Evolutionary conservation across 1,284 basidiomycete genomes (phyloP).

Genomic region (Volvariella surrecta): DNA sequence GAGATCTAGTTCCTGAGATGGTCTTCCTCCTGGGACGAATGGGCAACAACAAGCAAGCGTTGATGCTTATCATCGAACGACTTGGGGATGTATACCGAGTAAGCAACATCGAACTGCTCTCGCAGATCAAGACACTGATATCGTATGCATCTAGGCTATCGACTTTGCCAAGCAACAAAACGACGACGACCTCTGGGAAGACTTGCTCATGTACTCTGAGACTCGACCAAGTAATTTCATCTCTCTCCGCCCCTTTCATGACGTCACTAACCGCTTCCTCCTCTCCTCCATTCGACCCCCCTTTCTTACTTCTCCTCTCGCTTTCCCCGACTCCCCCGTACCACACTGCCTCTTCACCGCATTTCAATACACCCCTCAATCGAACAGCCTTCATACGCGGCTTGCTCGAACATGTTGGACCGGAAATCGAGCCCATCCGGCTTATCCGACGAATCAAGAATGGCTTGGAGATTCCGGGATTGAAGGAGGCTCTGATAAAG

Average conservation of each 20-base stretch:
- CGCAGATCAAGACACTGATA: neutral
- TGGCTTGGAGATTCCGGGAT: conserved; percentile 91
- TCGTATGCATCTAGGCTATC: conserved; percentile 61
- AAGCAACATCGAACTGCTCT: conserved; percentile 17
- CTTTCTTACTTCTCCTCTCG: neutral
- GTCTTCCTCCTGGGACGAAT: conserved; percentile 96
- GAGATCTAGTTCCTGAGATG: conserved; percentile 92
- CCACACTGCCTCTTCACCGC: neutral
- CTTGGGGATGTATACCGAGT: conserved; percentile 88
- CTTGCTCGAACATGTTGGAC: conserved; percentile 90
- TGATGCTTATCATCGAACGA: conserved; percentile 93
- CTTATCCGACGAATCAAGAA: conserved; percentile 93
- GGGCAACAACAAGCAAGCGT: conserved; percentile 93
- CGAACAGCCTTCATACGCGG: conserved; percentile 84
- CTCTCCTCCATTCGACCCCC: neutral
- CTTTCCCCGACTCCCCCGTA: neutral
- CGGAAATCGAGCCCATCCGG: conserved; percentile 93
- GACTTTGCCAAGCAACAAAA: conserved; percentile 98
- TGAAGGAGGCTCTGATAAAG: conserved; percentile 93
- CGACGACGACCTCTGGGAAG: conserved; percentile 98
- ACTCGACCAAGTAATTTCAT: conserved; percentile 67
- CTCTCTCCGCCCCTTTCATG: neutral
- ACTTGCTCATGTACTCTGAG: conserved; percentile 90
- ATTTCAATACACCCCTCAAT: neutral
- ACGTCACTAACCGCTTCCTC: neutral